Evolutionary conservation across 1,139 yeast species (phyloP), one percentile per base, ranked within the genome.

Genomic region (Yamadazyma atlantica): DNA sequence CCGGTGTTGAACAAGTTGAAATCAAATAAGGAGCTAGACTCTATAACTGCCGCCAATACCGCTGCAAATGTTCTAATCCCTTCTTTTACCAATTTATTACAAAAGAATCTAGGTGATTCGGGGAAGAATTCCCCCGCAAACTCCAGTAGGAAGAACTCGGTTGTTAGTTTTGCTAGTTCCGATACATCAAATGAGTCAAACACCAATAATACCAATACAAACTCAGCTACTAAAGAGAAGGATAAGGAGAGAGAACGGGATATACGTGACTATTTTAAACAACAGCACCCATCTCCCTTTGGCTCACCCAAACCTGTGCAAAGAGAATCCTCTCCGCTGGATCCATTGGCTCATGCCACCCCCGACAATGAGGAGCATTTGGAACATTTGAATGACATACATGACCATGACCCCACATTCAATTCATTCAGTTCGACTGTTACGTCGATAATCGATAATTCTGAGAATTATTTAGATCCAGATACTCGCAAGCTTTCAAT

Each of bases 31-130:
- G 75, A 71, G 42, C 54, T 71, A 28, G 77, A 70, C 45, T 57
- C 68, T 14, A 58, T 71, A 17, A 70, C 77, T 1, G 77, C 77
- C 0, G 76, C 76, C 8, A 71, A 71, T 44, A 71, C 78, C 1
- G 76, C 77, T 2, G 78, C 78, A 14, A 71, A 71, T 45, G 75
- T 70, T 2, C 54, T 72, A 25, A 69, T 72, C 23, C 77, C 77
- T 1, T 66, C 72, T 31, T 69, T 69, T 44, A 61, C 75, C 10
- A 64, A 50, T 38, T 51, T 69, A 23, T 54, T 71, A 18, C 75
- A 69, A 45, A 67, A 64, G 43, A 64, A 58, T 39, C 49, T 66
- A 23, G 43, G 49, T 15, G 75, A 69, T 11, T 49, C 58, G 3
- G 67, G 62, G 29, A 58, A 55, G 33, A 57, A 54, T 33, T 50